Conservation (phyloP, 257 asterid genomes). For the Marsdenia floribunda region DNA sequence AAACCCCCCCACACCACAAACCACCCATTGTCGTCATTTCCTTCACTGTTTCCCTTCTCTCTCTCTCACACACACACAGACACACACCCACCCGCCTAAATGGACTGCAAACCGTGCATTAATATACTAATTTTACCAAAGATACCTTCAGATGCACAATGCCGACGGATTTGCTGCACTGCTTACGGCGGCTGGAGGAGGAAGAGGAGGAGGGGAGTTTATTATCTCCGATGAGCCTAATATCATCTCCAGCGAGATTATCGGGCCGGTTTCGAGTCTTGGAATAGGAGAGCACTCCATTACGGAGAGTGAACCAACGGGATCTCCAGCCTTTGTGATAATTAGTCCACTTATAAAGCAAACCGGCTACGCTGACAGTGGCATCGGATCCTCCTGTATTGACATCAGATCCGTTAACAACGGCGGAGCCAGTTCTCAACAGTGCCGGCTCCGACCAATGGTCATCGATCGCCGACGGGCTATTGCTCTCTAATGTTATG, state of each 20-base stretch:
- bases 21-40: slow-evolving; percentile 7
- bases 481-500: slow-evolving; percentile 56
- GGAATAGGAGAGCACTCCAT: slow-evolving; percentile 73
- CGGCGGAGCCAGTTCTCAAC: slow-evolving; percentile 68
- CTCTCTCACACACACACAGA: slow-evolving; percentile 17
- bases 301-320: slow-evolving; percentile 75
- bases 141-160: slow-evolving; percentile 78
- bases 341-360: slow-evolving; percentile 88
- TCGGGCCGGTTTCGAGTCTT: slow-evolving; percentile 52
- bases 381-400: slow-evolving; percentile 62
- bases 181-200: slow-evolving; percentile 37
- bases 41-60: neutral
- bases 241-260: slow-evolving; percentile 38
- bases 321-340: slow-evolving; percentile 97
- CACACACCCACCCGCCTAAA: neutral
- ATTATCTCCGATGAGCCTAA: slow-evolving; percentile 27
- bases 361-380: slow-evolving; percentile 56
- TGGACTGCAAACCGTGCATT: slow-evolving; percentile 4
- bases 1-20: neutral
- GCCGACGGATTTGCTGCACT: slow-evolving; percentile 52
- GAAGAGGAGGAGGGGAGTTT: slow-evolving; percentile 3
- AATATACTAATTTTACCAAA: neutral
- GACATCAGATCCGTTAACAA: slow-evolving; percentile 61
- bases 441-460: slow-evolving; percentile 65
- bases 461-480: slow-evolving; percentile 50